These are phyloP conservation scores for Solanum ossicruentum DNA, from an alignment of 257 asterid genomes.

Conservation along the genomic window DNA sequence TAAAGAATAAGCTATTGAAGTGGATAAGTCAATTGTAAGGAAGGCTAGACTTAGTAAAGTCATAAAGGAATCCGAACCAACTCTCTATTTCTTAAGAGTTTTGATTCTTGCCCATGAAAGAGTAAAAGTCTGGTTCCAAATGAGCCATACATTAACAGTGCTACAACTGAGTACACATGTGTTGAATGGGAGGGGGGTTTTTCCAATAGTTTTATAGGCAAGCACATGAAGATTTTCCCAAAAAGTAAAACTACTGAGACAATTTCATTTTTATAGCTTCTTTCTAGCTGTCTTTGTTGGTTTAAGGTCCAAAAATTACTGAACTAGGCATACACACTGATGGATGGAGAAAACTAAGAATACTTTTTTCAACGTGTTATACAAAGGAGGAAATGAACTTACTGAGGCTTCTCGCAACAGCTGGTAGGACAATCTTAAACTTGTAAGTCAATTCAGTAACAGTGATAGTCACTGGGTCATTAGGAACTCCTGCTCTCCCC, in stretches of 20 bases:
- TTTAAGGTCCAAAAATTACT: not conserved
- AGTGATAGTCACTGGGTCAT: not conserved
- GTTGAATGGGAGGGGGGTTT: not conserved
- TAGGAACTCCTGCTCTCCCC: not conserved
- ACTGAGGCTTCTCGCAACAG: not conserved
- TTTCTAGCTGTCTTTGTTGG: slow-evolving; percentile 25
- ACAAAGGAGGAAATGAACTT: not conserved
- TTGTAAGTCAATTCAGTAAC: not conserved
- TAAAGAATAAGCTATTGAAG: not conserved
- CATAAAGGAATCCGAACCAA: not conserved
- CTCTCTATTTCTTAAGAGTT: not conserved
- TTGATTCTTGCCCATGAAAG: not conserved
- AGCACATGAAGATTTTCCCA: not conserved
- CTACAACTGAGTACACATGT: not conserved
- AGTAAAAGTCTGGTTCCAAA: not conserved
- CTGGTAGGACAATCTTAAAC: not conserved
- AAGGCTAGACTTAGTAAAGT: not conserved
- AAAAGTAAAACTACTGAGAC: not conserved
- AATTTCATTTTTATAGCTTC: not conserved
- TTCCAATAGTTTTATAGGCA: not conserved
- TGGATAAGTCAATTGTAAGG: not conserved
- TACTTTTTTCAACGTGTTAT: no score
- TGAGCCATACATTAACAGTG: not conserved
- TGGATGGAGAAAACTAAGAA: not conserved
- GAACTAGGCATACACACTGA: not conserved